These are phyloP conservation scores for Plasmodium inui DNA, from an alignment of 169 alveolate species.

Conservation along the genomic window DNA sequence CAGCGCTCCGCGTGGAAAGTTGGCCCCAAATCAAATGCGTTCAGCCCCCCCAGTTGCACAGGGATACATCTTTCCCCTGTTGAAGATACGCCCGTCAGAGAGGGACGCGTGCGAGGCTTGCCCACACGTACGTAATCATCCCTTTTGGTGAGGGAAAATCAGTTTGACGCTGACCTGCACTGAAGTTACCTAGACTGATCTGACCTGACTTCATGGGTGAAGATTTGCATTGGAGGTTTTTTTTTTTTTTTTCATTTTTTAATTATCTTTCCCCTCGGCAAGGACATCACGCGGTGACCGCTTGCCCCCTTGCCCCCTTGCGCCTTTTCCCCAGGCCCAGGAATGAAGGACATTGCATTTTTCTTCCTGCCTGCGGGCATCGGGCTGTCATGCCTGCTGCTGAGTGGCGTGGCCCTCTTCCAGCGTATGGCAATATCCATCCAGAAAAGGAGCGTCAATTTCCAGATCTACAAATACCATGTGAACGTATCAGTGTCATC, in stretches of 20 bases:
- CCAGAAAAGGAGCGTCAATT: constrained; percentile 59
- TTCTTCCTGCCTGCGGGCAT: constrained; percentile 52
- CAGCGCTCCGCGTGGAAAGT: not conserved
- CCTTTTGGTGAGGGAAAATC: not conserved
- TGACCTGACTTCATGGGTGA: not conserved
- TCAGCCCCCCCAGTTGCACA: not conserved
- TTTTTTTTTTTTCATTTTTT: not conserved
- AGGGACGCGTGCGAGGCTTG: not conserved
- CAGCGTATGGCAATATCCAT: constrained; percentile 47
- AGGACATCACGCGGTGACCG: not conserved
- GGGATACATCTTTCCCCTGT: not conserved
- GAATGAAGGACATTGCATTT: constrained; percentile 68
- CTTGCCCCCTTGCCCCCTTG: not conserved
- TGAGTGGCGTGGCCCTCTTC: constrained; percentile 67
- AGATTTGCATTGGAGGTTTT: not conserved
- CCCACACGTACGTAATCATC: not conserved
- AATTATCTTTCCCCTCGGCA: not conserved
- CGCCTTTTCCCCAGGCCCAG: too few relatives aligned
- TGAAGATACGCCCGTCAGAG: not conserved
- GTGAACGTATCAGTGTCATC: constrained; percentile 46
- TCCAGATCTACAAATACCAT: constrained; percentile 16
- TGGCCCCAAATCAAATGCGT: not conserved
- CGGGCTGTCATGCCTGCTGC: constrained; percentile 25
- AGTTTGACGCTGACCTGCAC: not conserved
- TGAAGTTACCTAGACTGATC: not conserved